Evolutionary conservation across 2,329 filamentous ascomycete genomes (phyloP).

Genomic region (Neopestalotiopsis rosae): DNA sequence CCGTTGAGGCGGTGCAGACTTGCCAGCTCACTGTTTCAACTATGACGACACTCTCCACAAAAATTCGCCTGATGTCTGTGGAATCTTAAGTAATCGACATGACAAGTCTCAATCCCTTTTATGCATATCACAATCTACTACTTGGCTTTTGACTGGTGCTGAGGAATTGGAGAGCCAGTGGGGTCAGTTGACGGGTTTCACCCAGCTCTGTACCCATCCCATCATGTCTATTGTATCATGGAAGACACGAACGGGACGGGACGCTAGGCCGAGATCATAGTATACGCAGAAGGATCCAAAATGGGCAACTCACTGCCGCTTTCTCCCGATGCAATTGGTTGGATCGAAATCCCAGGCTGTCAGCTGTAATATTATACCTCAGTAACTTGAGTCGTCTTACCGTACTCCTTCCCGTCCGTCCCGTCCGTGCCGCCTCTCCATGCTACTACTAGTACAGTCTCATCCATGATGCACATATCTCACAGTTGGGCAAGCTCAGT

Average conservation of each 20-base stretch:
- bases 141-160: background rate
- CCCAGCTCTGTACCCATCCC: background rate
- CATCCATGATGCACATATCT: no score
- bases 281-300: background rate
- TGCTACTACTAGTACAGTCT: no score
- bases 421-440: no score
- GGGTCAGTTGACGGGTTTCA: background rate
- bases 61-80: background rate
- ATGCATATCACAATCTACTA: background rate
- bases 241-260: background rate
- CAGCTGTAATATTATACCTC: background rate
- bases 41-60: background rate
- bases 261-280: background rate
- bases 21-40: conserved; percentile 1
- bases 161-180: background rate
- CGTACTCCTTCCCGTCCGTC: background rate
- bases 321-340: background rate
- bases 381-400: background rate
- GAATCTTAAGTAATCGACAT: background rate
- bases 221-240: background rate
- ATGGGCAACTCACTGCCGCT: background rate
- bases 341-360: background rate
- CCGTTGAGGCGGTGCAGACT: background rate
- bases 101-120: background rate
- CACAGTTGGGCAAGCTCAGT: background rate